Conservation (phyloP, 2,329 filamentous ascomycete species). For the Alternaria infectoria region DNA sequence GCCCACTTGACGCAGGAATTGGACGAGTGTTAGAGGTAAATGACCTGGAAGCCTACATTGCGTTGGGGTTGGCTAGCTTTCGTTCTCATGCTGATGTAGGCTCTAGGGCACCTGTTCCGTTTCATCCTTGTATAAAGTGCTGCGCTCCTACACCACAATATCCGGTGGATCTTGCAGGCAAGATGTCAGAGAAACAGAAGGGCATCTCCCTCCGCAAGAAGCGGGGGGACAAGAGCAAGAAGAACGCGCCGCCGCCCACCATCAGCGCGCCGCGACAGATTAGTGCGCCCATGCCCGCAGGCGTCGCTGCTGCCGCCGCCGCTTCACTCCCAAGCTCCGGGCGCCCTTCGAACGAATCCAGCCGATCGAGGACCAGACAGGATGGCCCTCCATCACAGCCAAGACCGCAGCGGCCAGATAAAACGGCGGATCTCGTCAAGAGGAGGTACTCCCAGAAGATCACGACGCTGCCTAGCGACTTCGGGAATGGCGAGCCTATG, state of each 20-base stretch:
- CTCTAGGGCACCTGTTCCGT: background rate
- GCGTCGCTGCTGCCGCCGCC: constrained; percentile 30
- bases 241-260: constrained; percentile 52
- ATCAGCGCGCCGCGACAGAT: constrained; percentile 65
- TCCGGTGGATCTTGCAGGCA: constrained; percentile 19
- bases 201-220: constrained; percentile 70
- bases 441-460: constrained; percentile 93
- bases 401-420: constrained; percentile 53
- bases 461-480: constrained; percentile 75
- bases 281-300: constrained; percentile 48
- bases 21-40: background rate
- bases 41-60: background rate
- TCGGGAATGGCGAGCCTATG: constrained; percentile 71
- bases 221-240: constrained; percentile 60
- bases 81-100: background rate
- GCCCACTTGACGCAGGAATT: background rate
- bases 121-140: background rate
- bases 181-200: constrained; percentile 59
- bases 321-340: constrained; percentile 44
- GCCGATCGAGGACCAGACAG: constrained; percentile 39
- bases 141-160: background rate
- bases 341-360: constrained; percentile 47
- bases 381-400: constrained; percentile 38
- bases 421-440: constrained; percentile 85
- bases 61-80: background rate